phyloP scores from a whole-genome alignment of 192 early-diverging fungal species.

The Coemansia sp. region DNA sequence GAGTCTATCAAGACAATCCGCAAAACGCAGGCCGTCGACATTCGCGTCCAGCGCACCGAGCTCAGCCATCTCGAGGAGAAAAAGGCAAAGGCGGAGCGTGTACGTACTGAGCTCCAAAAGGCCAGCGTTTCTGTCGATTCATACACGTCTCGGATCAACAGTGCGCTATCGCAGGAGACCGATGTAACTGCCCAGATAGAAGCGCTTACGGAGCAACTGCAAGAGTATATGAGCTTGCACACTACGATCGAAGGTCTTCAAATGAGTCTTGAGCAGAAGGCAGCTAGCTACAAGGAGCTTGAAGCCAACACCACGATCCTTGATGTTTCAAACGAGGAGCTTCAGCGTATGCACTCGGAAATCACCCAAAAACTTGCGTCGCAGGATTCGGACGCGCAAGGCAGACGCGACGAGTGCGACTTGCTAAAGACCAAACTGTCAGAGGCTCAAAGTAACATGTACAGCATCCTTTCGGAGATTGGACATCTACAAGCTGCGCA shows the following conservation, averaged over 20 bases:
- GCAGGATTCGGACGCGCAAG: conserved; percentile 35
- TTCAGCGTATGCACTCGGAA: conserved; percentile 58
- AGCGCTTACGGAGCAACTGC: conserved; percentile 50
- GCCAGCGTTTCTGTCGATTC: conserved; percentile 50
- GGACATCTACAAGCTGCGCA: conserved; percentile 32
- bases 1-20: conserved; percentile 74
- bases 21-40: conserved; percentile 66
- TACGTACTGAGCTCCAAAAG: conserved; percentile 46
- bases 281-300: conserved; percentile 51
- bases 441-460: conserved; percentile 16
- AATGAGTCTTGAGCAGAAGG: conserved; percentile 37
- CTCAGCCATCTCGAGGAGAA: conserved; percentile 69
- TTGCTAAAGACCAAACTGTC: conserved; percentile 15
- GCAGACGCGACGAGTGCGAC: conserved; percentile 27
- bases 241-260: conserved; percentile 45
- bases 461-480: conserved; percentile 33
- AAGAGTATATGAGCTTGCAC: conserved; percentile 43
- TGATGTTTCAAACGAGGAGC: conserved; percentile 59
- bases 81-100: conserved; percentile 69
- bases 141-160: conserved; percentile 42
- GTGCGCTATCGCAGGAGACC: conserved; percentile 43
- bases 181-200: conserved; percentile 52
- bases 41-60: conserved; percentile 63
- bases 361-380: conserved; percentile 29
- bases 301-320: conserved; percentile 45